phyloP scores from a whole-genome alignment of 805 yeast species.

The Torulaspora microellipsoides region DNA sequence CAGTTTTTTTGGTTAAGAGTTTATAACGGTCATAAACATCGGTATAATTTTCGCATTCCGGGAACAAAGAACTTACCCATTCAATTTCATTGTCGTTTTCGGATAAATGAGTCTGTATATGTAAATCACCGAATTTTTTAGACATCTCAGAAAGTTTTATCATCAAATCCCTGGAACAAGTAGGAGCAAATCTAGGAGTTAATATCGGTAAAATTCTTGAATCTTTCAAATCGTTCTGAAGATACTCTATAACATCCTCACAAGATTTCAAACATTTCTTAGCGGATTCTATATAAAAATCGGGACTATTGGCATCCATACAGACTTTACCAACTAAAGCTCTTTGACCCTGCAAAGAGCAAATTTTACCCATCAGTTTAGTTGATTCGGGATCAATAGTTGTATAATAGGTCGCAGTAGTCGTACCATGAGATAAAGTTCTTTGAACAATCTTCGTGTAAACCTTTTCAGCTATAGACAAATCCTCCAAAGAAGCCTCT shows the following conservation, averaged over 20 bases:
- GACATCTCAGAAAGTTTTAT: slow-evolving; percentile 57
- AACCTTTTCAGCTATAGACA: slow-evolving; percentile 51
- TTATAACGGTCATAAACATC: slow-evolving; percentile 67
- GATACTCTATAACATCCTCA: slow-evolving; percentile 50
- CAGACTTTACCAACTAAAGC: slow-evolving; percentile 92
- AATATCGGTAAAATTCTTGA: slow-evolving; percentile 64
- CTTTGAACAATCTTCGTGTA: slow-evolving; percentile 64
- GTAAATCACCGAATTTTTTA: slow-evolving; percentile 40
- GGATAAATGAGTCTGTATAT: slow-evolving; percentile 86
- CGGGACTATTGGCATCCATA: slow-evolving; percentile 82
- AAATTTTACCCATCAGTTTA: slow-evolving; percentile 66
- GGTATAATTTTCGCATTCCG: slow-evolving; percentile 63
- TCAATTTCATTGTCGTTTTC: slow-evolving; percentile 74
- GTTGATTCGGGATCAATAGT: slow-evolving; percentile 79
- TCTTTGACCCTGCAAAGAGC: slow-evolving; percentile 68
- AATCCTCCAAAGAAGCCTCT: slow-evolving; percentile 61
- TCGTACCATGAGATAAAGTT: slow-evolving; percentile 78
- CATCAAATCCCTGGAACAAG: slow-evolving; percentile 65
- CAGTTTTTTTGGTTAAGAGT: slow-evolving; percentile 59
- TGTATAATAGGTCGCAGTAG: slow-evolving; percentile 88
- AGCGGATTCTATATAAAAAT: slow-evolving; percentile 56
- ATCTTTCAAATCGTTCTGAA: slow-evolving; percentile 48
- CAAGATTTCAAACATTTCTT: slow-evolving; percentile 55
- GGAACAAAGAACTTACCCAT: slow-evolving; percentile 69
- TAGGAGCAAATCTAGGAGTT: slow-evolving; percentile 93